Percentiles rank a stretch among this genome's conserved stretches.
phyloP scores from a whole-genome alignment of 1,284 basidiomycete genomes.

The Cryptococcus sp. region DNA sequence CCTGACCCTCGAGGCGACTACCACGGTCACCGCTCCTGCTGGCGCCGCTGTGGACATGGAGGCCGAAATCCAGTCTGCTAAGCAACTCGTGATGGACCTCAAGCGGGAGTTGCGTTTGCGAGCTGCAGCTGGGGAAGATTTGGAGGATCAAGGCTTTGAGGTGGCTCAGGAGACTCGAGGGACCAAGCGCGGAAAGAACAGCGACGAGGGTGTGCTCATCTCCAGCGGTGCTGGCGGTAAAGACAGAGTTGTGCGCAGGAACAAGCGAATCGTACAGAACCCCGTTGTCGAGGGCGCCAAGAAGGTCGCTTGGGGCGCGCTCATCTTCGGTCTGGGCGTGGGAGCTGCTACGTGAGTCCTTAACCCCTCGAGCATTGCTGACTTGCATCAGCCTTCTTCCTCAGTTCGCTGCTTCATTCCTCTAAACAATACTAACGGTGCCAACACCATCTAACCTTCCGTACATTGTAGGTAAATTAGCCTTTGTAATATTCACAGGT shows the following conservation, averaged over 20 bases:
- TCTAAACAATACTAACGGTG: neutral
- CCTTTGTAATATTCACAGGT: neutral
- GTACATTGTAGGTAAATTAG: neutral
- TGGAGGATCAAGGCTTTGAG: slow-evolving; percentile 43
- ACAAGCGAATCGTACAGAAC: slow-evolving; percentile 40
- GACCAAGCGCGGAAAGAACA: slow-evolving; percentile 39
- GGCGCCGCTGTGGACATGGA: slow-evolving; percentile 42
- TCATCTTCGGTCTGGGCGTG: slow-evolving; percentile 50
- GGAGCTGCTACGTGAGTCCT: slow-evolving; percentile 45
- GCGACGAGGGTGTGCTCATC: slow-evolving; percentile 41
- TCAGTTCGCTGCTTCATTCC: neutral
- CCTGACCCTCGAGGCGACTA: slow-evolving; percentile 48
- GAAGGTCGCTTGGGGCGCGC: slow-evolving; percentile 47
- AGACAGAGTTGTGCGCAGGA: slow-evolving; percentile 42
- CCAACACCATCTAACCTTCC: too few relatives aligned
- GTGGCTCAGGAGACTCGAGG: slow-evolving; percentile 38
- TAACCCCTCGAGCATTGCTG: neutral
- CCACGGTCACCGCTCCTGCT: slow-evolving; percentile 46
- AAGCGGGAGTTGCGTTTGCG: slow-evolving; percentile 44
- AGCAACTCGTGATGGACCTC: slow-evolving; percentile 51
- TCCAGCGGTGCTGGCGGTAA: slow-evolving; percentile 29
- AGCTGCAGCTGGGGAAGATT: slow-evolving; percentile 43
- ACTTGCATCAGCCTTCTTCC: neutral
- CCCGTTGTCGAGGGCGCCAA: slow-evolving; percentile 29
- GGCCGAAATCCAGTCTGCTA: slow-evolving; percentile 49